Conservation (phyloP, 2,329 filamentous ascomycete genomes). For the Exophiala dermatitidis region DNA sequence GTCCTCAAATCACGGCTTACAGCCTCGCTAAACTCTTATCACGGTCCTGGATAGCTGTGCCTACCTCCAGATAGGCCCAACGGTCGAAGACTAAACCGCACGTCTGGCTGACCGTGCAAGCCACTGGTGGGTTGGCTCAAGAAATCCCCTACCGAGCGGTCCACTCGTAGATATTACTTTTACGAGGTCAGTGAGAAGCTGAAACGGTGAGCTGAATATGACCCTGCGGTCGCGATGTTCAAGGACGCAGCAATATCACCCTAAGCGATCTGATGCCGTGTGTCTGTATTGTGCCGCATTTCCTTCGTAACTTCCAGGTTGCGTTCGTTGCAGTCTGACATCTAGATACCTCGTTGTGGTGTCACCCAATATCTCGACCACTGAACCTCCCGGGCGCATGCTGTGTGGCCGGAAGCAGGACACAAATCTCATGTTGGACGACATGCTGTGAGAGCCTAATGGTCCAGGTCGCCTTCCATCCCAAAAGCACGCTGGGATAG, state of each 20-base stretch:
- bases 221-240: conserved; percentile 7
- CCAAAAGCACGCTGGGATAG: background rate
- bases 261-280: conserved; percentile 1
- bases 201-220: conserved; percentile 21
- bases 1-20: conserved; percentile 11
- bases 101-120: conserved; percentile 21
- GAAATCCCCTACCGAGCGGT: background rate
- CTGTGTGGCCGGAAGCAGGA: background rate
- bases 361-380: conserved; percentile 1
- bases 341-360: conserved; percentile 1
- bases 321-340: background rate
- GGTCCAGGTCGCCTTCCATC: background rate
- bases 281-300: background rate
- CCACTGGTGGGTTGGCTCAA: conserved; percentile 13
- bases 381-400: background rate
- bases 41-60: conserved; percentile 9
- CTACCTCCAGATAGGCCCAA: conserved; percentile 10
- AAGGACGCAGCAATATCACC: background rate
- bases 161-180: conserved; percentile 15
- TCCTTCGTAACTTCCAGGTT: background rate
- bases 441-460: conserved; percentile 7
- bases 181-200: conserved; percentile 16
- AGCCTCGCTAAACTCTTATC: conserved; percentile 16
- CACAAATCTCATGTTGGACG: background rate
- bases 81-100: conserved; percentile 7